A percentile compares a stretch with the other conserved stretches of the same genome.
These are phyloP conservation scores for Diplodia seriata DNA, from an alignment of 2,329 filamentous ascomycete species.

Conservation along the genomic window DNA sequence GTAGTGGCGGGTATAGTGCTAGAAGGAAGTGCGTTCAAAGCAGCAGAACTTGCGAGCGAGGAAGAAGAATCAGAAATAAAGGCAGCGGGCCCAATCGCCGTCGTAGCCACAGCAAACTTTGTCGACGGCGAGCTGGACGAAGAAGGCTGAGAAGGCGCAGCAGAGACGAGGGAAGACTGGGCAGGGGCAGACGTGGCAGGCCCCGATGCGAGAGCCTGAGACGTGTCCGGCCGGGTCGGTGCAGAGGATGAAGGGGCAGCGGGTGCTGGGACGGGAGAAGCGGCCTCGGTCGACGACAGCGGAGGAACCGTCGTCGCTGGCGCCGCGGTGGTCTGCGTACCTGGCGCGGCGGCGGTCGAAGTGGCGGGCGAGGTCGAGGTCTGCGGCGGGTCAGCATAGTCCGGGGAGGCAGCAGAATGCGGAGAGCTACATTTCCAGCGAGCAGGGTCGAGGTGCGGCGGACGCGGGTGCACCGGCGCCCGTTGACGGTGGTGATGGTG, in stretches of 20 bases:
- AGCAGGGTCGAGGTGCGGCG: constrained; percentile 36
- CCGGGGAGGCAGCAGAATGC: constrained; percentile 29
- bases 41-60: constrained; percentile 19
- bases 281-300: constrained; percentile 33
- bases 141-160: constrained; percentile 2
- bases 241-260: constrained; percentile 5
- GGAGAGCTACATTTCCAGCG: constrained; percentile 35
- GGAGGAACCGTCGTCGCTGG: constrained; percentile 35
- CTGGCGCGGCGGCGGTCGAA: constrained; percentile 38
- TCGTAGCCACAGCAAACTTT: constrained; percentile 5
- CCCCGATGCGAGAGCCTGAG: neutral
- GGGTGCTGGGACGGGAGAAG: constrained; percentile 31
- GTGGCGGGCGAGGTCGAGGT: constrained; percentile 39
- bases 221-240: neutral
- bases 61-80: constrained; percentile 4
- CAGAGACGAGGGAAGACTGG: neutral
- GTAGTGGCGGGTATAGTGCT: constrained; percentile 13
- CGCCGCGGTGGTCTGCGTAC: constrained; percentile 41
- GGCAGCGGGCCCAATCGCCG: constrained; percentile 7
- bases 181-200: constrained; percentile 1
- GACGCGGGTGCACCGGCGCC: constrained; percentile 49
- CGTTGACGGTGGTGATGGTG: constrained; percentile 48
- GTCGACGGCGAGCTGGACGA: constrained; percentile 5
- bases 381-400: constrained; percentile 18
- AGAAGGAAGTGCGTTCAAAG: constrained; percentile 19